Base-by-base conservation (phyloP, 495 filamentous ascomycete species). In the Penicillium manginii region DNA sequence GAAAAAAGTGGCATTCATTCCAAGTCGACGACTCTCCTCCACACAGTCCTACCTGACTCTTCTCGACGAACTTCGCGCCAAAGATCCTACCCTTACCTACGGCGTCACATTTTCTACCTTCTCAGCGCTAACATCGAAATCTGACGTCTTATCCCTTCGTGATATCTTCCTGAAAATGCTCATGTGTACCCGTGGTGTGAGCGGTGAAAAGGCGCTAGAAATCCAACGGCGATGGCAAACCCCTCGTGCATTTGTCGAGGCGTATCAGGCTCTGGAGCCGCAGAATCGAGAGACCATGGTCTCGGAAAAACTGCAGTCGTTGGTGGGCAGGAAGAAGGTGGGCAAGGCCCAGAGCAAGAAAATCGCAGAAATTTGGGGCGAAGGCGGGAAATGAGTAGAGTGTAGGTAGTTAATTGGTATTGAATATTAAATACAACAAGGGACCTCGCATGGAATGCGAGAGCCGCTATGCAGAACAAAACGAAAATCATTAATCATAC, bases 101-200 rank as follows among this genome's bases (percentile, higher is more conserved):
- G 78, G 90, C 53, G 84, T 92, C 49, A 90, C 83, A 29, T 92
- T 91, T 60, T 67, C 83, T 2, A 86, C 88, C 4, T 93, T 93
- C 63, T 83, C 87, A 0, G 81, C 84, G 1, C 68, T 96, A 17
- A 83, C 84, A 0, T 89, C 86, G 0, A 96, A 96, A 70, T 91
- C 88, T 0, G 88, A 90, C 29, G 78, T 80, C 42, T 79, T 91
- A 45, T 88, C 88, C 3, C 77, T 93, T 19, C 79, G 90, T 39
- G 91, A 96, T 58, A 67, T 93, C 0, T 93, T 82, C 64, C 67
- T 94, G 21, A 93, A 93, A 70, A 93, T 96, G 90, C 76, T 96
- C 50, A 93, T 96, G 91, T 91, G 88, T 62, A 89, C 85, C 10
- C 81, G 82, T 22, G 88, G 90, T 2, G 76, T 96, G n/a, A 87